Conservation (phyloP, 305 asterid species). For the Rubia tinctorum region DNA sequence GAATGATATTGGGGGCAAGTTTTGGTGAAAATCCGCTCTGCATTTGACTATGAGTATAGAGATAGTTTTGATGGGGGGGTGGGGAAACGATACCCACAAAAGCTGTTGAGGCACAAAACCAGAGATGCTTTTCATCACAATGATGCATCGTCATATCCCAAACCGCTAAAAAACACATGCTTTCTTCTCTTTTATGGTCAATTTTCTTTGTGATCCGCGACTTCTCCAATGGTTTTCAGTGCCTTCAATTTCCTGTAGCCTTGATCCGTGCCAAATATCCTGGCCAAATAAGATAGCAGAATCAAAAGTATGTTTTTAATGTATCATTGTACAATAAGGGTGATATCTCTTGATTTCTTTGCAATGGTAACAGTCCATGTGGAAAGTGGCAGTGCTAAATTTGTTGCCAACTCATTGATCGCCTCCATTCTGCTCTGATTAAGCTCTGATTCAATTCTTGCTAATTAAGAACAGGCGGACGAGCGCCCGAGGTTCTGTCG, state of each 20-base stretch:
- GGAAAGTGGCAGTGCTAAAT: background rate
- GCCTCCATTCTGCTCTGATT: too few relatives aligned
- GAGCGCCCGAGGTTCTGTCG: too few relatives aligned
- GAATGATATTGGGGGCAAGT: too few relatives aligned
- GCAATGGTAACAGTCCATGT: background rate
- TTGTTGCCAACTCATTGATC: too few relatives aligned
- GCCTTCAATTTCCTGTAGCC: slow-evolving; percentile 75
- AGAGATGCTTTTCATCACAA: slow-evolving; percentile 20
- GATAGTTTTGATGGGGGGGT: too few relatives aligned
- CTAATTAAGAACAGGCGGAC: too few relatives aligned
- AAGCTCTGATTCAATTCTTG: too few relatives aligned
- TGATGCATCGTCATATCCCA: slow-evolving; percentile 3
- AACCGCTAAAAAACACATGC: slow-evolving; percentile 16
- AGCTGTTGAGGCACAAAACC: slow-evolving; percentile 24
- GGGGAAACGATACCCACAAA: too few relatives aligned
- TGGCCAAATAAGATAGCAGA: slow-evolving; percentile 16
- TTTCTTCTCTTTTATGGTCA: slow-evolving; percentile 23
- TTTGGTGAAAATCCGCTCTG: too few relatives aligned
- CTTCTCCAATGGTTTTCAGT: slow-evolving; percentile 47
- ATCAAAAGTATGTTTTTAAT: background rate
- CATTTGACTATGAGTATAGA: too few relatives aligned
- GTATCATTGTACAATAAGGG: background rate
- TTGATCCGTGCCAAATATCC: slow-evolving; percentile 76
- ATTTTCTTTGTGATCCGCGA: slow-evolving; percentile 31
- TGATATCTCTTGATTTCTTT: background rate